Conservation (phyloP, 1,284 basidiomycete species). For the Puccinia triticina region DNA sequence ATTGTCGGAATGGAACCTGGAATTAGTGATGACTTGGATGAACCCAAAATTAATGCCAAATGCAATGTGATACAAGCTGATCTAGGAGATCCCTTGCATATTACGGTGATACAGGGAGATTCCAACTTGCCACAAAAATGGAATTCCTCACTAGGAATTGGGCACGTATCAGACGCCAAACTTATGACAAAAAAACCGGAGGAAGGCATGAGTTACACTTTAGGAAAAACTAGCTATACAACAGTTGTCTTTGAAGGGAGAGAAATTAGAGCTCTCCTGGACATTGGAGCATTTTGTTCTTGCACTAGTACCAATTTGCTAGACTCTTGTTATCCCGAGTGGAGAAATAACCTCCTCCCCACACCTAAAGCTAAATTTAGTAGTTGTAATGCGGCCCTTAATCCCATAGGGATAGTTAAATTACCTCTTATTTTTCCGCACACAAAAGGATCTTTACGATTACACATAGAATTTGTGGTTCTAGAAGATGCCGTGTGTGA, state of each 20-base stretch:
- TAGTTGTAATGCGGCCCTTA: constrained; percentile 20
- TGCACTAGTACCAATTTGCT: neutral
- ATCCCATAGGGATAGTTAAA: neutral
- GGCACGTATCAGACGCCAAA: neutral
- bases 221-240: neutral
- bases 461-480: neutral
- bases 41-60: neutral
- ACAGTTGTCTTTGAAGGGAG: neutral
- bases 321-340: neutral
- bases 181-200: neutral
- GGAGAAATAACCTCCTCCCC: neutral
- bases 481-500: constrained; percentile 13
- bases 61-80: neutral
- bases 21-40: no score
- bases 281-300: constrained; percentile 1
- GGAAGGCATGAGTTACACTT: neutral
- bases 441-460: no score
- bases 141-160: neutral
- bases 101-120: neutral
- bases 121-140: neutral
- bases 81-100: neutral
- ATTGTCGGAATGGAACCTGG: no score
- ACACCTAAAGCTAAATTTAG: constrained; percentile 1
- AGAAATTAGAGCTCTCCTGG: neutral
- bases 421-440: no score